Evolutionary conservation across 2,329 filamentous ascomycete species (phyloP), one percentile per base, ranked within the genome.

Genomic region (Plectosphaerella sp.): DNA sequence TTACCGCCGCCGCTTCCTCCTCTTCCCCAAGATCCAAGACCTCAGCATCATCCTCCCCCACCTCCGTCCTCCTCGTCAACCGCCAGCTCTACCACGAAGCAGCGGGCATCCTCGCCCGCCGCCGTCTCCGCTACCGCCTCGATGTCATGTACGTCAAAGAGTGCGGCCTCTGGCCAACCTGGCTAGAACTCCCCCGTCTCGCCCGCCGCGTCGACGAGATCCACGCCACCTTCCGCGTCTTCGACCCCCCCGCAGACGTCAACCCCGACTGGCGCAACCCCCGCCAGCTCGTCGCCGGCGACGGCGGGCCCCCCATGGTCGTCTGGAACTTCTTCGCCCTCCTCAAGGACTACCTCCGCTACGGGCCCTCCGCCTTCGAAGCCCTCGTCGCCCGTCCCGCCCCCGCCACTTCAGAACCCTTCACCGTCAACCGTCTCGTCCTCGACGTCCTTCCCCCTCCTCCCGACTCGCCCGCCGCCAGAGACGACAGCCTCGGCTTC

Each of bases 71-170:
- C 24, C 56, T 56, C 43, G 50, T 57, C 33, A 57, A 57, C 46
- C 56, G 52, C 33, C 56, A 57, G 28, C n/a, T 57, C 20, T 47
- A 58, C 52, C 36, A 50, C 43, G 56, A 58, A 45, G 56, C 54
- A 6, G 45, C 48, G 39, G 49, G 28, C 20, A 43, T 58, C 43
- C 47, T 57, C 12, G 54, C 54, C 22, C 20, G 39, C 24, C 50
- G 47, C 24, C 48, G 50, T 14, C 52, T 48, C 12, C 54, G 54
- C 47, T 49, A 52, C 46, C 54, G 53, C 20, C 51, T 58, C 42
- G 56, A 58, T 42, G 49, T 58, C 24, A 58, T 58, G 56, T 57
- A 55, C 45, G 56, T 58, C 48, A 57, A 55, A 36, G 54, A 57
- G 22, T 58, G 56, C 52, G 56, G 56, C 52, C 49, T 58, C 33